These are phyloP conservation scores for Eustoma russellianum DNA, from an alignment of 257 asterid genomes.

Conservation along the genomic window DNA sequence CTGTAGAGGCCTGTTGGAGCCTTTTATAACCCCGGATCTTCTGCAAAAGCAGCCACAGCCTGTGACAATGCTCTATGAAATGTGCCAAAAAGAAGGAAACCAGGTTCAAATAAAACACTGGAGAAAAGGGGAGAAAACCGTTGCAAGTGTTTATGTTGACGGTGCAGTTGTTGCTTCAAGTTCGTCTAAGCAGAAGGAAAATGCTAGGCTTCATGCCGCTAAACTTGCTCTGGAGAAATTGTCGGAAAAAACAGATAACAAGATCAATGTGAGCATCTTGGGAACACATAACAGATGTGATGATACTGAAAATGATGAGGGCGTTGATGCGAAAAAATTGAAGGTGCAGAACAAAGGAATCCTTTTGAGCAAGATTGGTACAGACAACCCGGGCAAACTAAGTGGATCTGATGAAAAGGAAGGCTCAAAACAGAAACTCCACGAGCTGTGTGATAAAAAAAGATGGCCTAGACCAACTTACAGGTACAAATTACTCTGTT, in stretches of 20 bases:
- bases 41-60: conserved; percentile 73
- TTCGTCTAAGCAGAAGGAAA: conserved; percentile 57
- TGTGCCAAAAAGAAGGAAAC: conserved; percentile 65
- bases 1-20: conserved; percentile 49
- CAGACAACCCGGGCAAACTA: too few relatives aligned
- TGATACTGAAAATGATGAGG: conserved; percentile 16
- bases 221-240: conserved; percentile 49
- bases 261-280: neutral
- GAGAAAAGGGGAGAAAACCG: conserved; percentile 35
- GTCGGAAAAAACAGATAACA: conserved; percentile 10
- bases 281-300: conserved; percentile 22
- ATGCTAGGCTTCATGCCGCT: conserved; percentile 71
- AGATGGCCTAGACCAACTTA: conserved; percentile 68
- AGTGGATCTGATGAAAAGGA: conserved; percentile 5
- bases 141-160: conserved; percentile 50
- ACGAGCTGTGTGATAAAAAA: conserved; percentile 60
- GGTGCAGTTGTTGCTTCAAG: conserved; percentile 49
- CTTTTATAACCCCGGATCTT: conserved; percentile 44
- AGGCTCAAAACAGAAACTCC: conserved; percentile 58
- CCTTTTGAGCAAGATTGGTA: too few relatives aligned
- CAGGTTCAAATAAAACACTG: conserved; percentile 31
- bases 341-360: too few relatives aligned
- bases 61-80: conserved; percentile 53
- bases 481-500: conserved; percentile 31
- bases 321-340: too few relatives aligned